Conservation (phyloP, 2,329 filamentous ascomycete genomes). For the Ceratocystis smalleyi region DNA sequence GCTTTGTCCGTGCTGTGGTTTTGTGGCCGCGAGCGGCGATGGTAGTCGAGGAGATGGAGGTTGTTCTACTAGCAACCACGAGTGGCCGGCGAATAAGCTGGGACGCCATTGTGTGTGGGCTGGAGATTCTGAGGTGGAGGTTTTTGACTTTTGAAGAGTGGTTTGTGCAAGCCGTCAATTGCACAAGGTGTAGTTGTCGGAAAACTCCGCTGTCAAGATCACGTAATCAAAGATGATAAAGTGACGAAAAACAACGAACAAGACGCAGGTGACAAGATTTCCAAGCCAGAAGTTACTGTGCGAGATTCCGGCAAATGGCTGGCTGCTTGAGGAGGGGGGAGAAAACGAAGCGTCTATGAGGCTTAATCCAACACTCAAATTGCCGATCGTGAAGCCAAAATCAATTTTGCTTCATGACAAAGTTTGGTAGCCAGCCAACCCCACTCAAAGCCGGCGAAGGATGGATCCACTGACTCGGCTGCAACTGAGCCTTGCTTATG, state of each 20-base stretch:
- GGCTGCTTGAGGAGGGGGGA: neutral
- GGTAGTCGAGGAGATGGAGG: constrained; percentile 20
- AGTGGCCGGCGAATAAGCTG: constrained; percentile 25
- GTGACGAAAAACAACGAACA: neutral
- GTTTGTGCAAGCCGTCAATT: neutral
- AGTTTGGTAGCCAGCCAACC: constrained; percentile 9
- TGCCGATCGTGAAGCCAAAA: neutral
- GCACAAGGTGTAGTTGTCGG: neutral
- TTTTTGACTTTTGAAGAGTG: neutral
- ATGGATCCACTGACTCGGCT: neutral
- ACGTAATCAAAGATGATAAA: neutral
- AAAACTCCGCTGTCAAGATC: neutral
- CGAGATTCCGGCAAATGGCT: neutral
- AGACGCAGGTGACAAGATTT: neutral
- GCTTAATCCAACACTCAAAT: constrained; percentile 3
- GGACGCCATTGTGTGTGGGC: constrained; percentile 24
- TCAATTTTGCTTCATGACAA: constrained; percentile 11
- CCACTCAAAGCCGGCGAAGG: neutral
- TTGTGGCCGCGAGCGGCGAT: constrained; percentile 31
- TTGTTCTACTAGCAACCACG: constrained; percentile 22
- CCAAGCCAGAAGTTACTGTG: neutral
- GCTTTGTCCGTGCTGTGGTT: constrained; percentile 39
- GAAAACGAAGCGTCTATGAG: neutral
- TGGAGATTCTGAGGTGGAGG: neutral
- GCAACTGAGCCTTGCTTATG: neutral